phyloP scores from a whole-genome alignment of 176 grass and related monocot species.

The sorghum (Sorghum bicolor) region DNA sequence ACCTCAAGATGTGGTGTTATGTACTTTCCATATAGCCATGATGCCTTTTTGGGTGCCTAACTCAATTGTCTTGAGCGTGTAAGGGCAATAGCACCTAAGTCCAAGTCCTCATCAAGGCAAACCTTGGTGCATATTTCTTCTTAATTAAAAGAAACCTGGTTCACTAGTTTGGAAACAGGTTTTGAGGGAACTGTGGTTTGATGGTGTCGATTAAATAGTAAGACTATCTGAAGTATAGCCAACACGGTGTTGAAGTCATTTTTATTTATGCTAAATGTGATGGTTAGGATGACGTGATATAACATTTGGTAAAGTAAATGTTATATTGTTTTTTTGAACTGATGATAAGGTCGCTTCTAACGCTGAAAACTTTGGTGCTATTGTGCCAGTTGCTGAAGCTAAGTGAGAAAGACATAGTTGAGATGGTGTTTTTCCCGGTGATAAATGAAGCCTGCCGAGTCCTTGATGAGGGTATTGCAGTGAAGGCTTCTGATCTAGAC shows the following conservation, averaged over 20 bases:
- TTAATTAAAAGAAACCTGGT: background rate
- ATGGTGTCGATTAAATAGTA: background rate
- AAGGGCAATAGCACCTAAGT: background rate
- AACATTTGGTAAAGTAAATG: background rate
- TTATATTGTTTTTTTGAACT: constrained; percentile 5
- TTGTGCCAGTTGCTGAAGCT: no score
- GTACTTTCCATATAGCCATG: background rate
- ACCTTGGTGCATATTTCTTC: background rate
- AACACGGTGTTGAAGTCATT: background rate
- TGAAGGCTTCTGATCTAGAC: constrained; percentile 89
- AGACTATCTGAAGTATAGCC: background rate
- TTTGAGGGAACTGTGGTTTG: background rate
- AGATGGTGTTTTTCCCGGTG: constrained; percentile 84
- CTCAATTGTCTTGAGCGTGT: background rate
- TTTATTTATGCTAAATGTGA: background rate
- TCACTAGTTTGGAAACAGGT: constrained; percentile 6
- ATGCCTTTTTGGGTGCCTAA: background rate
- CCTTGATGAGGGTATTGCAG: constrained; percentile 74
- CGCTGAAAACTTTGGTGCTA: background rate
- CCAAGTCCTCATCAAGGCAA: background rate
- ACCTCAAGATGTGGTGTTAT: background rate
- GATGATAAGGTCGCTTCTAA: background rate
- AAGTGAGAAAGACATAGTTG: constrained; percentile 83
- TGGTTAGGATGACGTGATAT: background rate
- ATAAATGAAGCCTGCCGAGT: constrained; percentile 92